Evolutionary conservation across 1,284 basidiomycete genomes (phyloP).

Genomic region (Mrakiaceae sp.): DNA sequence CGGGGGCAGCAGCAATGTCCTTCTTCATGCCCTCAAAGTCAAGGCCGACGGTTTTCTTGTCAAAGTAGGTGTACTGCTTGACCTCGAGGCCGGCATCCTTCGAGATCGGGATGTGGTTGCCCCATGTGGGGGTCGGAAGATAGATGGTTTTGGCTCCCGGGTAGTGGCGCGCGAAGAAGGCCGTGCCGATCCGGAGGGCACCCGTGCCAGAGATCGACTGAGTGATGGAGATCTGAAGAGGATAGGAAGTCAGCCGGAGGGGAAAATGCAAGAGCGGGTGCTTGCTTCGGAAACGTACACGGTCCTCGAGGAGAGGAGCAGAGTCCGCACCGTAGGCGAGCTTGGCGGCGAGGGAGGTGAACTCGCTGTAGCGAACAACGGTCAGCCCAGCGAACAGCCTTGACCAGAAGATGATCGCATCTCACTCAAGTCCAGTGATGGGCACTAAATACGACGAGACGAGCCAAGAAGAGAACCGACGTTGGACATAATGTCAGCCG

Average conservation of each 20-base stretch:
- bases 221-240: slow-evolving; percentile 67
- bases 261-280: background rate
- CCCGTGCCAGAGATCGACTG: slow-evolving; percentile 98
- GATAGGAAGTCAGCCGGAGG: background rate
- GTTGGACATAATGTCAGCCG: background rate
- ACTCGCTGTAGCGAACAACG: slow-evolving; percentile 52
- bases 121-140: slow-evolving; percentile 91
- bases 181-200: slow-evolving; percentile 89
- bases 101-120: slow-evolving; percentile 64
- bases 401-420: background rate
- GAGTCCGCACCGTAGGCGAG: slow-evolving; percentile 85
- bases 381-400: background rate
- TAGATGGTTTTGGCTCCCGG: slow-evolving; percentile 82
- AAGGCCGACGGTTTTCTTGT: slow-evolving; percentile 85
- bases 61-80: slow-evolving; percentile 85
- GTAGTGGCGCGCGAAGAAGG: slow-evolving; percentile 84
- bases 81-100: slow-evolving; percentile 37
- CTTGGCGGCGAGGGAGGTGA: slow-evolving; percentile 79
- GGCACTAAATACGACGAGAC: slow-evolving; percentile 41
- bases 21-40: slow-evolving; percentile 86
- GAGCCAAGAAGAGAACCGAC: background rate
- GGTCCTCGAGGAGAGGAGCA: slow-evolving; percentile 56
- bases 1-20: slow-evolving; percentile 52
- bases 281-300: slow-evolving; percentile 44
- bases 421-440: slow-evolving; percentile 53